Percentiles rank a stretch among this genome's conserved stretches.
Evolutionary conservation across 306 rosid genomes (phyloP).

Genomic region (Cucumis cinereus): DNA sequence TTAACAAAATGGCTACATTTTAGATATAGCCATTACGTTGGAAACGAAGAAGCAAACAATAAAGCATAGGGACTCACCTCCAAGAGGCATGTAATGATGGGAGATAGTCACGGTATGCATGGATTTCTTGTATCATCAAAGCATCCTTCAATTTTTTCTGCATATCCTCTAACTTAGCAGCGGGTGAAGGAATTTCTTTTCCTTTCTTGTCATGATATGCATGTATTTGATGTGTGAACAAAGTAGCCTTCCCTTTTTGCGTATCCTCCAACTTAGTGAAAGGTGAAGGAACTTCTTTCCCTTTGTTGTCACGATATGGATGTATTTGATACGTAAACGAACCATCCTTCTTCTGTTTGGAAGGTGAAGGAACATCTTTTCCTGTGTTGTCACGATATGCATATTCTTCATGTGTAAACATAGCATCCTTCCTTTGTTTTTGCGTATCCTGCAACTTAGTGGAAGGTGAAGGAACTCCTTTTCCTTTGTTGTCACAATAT

Average conservation of each 20-base stretch:
- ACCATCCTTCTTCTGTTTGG: not conserved
- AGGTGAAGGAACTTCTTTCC: too few relatives aligned
- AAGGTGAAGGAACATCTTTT: constrained; percentile 10
- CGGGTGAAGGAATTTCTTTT: constrained; percentile 10
- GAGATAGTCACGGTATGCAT: constrained; percentile 7
- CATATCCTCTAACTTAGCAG: constrained; percentile 3
- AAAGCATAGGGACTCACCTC: constrained; percentile 38
- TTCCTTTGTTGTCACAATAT: constrained; percentile 5
- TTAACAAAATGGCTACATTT: not conserved
- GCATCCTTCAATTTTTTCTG: not conserved
- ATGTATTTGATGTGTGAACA: not conserved
- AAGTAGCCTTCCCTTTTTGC: too few relatives aligned
- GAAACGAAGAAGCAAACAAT: not conserved
- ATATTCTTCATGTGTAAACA: not conserved
- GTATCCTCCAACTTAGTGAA: too few relatives aligned
- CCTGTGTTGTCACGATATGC: constrained; percentile 1
- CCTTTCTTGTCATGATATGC: not conserved
- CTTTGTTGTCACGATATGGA: too few relatives aligned
- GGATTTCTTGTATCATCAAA: constrained; percentile 5
- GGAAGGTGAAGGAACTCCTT: constrained; percentile 12
- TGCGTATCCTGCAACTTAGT: constrained; percentile 2
- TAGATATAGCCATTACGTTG: not conserved
- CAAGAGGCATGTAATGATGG: constrained; percentile 41
- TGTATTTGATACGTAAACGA: too few relatives aligned
- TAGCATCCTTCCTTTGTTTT: not conserved